Evolutionary conservation across 352 stramenopile genomes (phyloP).

Genomic region (Phytopythium kandeliae): DNA sequence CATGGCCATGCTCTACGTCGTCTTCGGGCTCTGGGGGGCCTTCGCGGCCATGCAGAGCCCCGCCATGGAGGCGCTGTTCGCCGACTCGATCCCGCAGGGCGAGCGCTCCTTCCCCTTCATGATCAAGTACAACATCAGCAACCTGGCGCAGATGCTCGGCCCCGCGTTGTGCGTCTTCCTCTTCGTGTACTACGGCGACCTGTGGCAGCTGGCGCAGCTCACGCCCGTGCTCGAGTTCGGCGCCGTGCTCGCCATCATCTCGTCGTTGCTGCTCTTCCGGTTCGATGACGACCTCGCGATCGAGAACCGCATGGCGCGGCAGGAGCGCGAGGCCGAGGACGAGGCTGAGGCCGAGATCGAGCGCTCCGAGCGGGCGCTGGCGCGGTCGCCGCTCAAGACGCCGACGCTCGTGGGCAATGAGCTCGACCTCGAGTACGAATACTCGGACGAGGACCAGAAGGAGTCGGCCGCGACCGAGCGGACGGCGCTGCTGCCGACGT

Average conservation of each 20-base stretch:
- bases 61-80: conserved; percentile 68
- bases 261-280: conserved; percentile 42
- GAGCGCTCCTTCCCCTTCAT: conserved; percentile 66
- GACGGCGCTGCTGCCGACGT: background rate
- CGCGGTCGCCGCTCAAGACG: conserved; percentile 36
- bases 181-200: conserved; percentile 58
- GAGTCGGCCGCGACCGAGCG: background rate
- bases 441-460: conserved; percentile 29
- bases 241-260: conserved; percentile 40
- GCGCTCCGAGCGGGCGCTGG: background rate
- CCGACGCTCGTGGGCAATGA: conserved; percentile 39
- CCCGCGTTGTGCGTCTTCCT: conserved; percentile 48
- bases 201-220: conserved; percentile 51
- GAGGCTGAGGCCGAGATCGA: background rate
- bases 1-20: conserved; percentile 45
- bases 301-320: conserved; percentile 1
- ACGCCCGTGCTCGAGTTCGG: conserved; percentile 56
- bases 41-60: conserved; percentile 66
- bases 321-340: background rate
- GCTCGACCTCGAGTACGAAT: conserved; percentile 65
- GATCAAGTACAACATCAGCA: conserved; percentile 81
- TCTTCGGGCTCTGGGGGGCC: conserved; percentile 62
- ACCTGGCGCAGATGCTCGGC: conserved; percentile 57
- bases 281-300: conserved; percentile 54
- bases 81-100: conserved; percentile 66